A percentile compares a stretch with the other conserved stretches of the same genome.
Evolutionary conservation across 2,329 filamentous ascomycete genomes (phyloP).

Genomic region (Arthroderma uncinatum): DNA sequence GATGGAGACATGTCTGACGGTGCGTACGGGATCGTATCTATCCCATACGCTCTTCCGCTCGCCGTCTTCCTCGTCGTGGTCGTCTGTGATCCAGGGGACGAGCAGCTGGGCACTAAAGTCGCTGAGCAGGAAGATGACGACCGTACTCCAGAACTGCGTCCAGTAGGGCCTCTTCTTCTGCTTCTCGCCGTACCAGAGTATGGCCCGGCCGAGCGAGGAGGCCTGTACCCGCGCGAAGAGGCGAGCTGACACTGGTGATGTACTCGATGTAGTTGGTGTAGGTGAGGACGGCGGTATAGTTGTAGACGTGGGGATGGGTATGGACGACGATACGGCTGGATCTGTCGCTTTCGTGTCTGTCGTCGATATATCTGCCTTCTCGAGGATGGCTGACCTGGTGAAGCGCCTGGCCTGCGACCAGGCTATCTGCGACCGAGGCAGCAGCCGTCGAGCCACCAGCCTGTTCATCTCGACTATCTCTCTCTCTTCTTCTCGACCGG

Average conservation of each 20-base stretch:
- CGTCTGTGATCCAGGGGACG: constrained; percentile 21
- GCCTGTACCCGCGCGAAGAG: background rate
- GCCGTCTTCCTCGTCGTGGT: constrained; percentile 31
- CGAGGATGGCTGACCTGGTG: too few relatives aligned
- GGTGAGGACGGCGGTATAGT: background rate
- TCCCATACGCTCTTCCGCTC: constrained; percentile 22
- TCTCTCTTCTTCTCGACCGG: too few relatives aligned
- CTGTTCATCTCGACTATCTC: too few relatives aligned
- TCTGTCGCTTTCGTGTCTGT: too few relatives aligned
- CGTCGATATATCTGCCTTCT: too few relatives aligned
- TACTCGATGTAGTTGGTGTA: background rate
- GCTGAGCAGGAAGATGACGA: constrained; percentile 68
- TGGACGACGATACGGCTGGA: background rate
- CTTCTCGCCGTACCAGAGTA: constrained; percentile 51
- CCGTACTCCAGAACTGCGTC: constrained; percentile 65
- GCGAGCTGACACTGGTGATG: background rate
- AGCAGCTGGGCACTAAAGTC: constrained; percentile 70
- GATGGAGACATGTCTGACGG: constrained; percentile 60
- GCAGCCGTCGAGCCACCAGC: too few relatives aligned
- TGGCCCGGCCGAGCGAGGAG: constrained; percentile 23
- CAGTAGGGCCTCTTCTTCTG: constrained; percentile 62
- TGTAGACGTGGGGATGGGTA: background rate
- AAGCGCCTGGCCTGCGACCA: too few relatives aligned
- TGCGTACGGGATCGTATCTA: constrained; percentile 58
- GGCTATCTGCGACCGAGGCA: too few relatives aligned